Evolutionary conservation across 352 stramenopile species (phyloP), one percentile per base, ranked within the genome.

Genomic region (Phytopythium helicoides): DNA sequence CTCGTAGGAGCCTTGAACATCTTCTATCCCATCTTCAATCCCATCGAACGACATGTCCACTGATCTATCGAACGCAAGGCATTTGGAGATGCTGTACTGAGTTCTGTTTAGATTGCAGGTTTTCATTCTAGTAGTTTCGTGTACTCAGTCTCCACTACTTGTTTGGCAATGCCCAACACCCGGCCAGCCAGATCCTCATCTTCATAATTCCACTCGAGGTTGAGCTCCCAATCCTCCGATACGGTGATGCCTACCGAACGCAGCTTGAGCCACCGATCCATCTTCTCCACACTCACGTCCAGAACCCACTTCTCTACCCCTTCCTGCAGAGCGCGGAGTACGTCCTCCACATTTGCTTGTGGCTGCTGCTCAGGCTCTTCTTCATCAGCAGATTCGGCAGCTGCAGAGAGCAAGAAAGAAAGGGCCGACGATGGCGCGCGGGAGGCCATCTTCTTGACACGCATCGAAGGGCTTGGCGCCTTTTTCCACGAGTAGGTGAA

Each of bases 401-500:
- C 66, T 16, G 73, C 83, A 8, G 81, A 92, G 1, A 95, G 52
- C 19, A 95, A 64, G 60, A 94, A 93, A 2, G 83, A 92, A 18
- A 95, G 68, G 1, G 79, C 80, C 1, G 83, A 92, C 6, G 81
- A 73, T 15, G 81, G 68, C 16, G 64, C 62, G 1, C 72, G 68
- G 0, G 73, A 68, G 23, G 69, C 84, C 60, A 87, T 88, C 68
- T 92, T 95, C 60, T 90, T 92, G 3, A 76, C 64, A 11, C 68
- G 66, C 47, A 66, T 66, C n/a, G 69, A 86, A 9, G 67, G 68
- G 34, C 92, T 74, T 12, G 83, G 52, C 10, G 65, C 71, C 37
- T 93, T 92, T 57, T 95, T 92, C 86, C 86, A 95, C 16, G 83
- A 83, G 36, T 81, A 87, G 39, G 78, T 76, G 52, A 89, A 93